Conservation (phyloP, 495 filamentous ascomycete genomes). For the Corynascus novoguineensis region DNA sequence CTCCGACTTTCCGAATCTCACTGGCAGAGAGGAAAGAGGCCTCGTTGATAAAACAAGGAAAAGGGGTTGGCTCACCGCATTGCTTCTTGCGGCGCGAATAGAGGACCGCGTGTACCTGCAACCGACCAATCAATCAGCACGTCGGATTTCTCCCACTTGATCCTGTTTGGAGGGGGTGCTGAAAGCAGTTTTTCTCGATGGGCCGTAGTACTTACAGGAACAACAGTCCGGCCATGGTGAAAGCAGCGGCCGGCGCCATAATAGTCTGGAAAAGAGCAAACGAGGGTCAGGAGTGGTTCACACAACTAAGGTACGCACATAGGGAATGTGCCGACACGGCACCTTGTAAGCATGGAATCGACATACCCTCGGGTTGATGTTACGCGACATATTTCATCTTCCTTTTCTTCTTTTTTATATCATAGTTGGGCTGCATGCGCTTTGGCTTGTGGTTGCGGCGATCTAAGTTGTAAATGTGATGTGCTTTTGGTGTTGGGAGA, state of each 20-base stretch:
- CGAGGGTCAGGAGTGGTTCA: not conserved
- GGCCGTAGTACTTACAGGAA: conserved; percentile 39
- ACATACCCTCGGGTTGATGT: conserved; percentile 17
- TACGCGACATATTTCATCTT: conserved; percentile 2
- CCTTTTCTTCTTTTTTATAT: not conserved
- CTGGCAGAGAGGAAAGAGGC: too few relatives aligned
- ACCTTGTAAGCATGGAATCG: too few relatives aligned
- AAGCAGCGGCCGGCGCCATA: conserved; percentile 42
- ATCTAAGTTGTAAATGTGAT: too few relatives aligned
- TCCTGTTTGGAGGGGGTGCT: too few relatives aligned
- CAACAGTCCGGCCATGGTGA: conserved; percentile 45
- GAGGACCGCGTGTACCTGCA: conserved; percentile 38
- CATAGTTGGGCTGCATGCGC: not conserved
- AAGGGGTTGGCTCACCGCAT: conserved; percentile 31
- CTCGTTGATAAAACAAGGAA: not conserved
- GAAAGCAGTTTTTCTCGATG: too few relatives aligned
- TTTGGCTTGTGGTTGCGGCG: too few relatives aligned
- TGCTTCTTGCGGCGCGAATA: conserved; percentile 40
- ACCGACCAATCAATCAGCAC: not conserved
- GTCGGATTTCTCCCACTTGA: too few relatives aligned
- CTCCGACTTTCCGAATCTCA: not conserved
- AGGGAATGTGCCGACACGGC: too few relatives aligned
- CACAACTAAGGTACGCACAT: too few relatives aligned
- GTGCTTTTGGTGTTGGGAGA: too few relatives aligned
- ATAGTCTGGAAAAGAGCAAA: conserved; percentile 31